Base-by-base conservation (phyloP, 345 rosid species). In the Balakata baccata region DNA sequence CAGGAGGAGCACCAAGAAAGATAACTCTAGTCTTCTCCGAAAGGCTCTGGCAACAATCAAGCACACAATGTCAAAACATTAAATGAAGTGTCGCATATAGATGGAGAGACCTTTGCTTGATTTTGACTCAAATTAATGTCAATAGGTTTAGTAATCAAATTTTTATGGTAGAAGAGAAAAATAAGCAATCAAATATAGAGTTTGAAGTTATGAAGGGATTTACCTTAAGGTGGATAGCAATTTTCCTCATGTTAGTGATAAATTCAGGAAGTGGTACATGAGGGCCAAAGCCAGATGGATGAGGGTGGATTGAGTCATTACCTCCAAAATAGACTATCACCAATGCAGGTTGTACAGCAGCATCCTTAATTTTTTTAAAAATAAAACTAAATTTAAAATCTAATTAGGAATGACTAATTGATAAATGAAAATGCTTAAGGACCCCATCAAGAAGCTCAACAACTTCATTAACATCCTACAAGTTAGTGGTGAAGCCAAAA, bases 301-400 rank as follows among this genome's bases (percentile, higher is more conserved):
- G 81, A 61, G 81, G 81, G 3, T 53, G 57, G 14, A 46, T 45
- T 11, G 81, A 52, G 29, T 78, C 77, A 10, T 78, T 74, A 4
- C 81, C 74, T 1, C 81, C 77, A 68, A 78, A 78, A 63, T 73
- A 69, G 34, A 78, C 77, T 7, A 78, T 68, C 34, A 78, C 77
- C 57, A 78, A 22, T 0, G 70, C 49, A 8, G 81, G 81, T 69
- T 78, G 77, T 37, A 50, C 46, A 13, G 70, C 58, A 22, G 69
- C 81, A 53, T 73, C 77, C 81, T 78, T 54, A 14, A 76, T 52
- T 25, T 5, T 18, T 39, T 46, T 7, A 37, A 34, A 7, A 45
- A 7, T 11, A 37, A 18, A 11, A 13, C 37, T 50, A 22, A 7
- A 6, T 7, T 45, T 46, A 18, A 41, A 16, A 17, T 4, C 9